These are phyloP conservation scores for Blastosporella zonata DNA, from an alignment of 1,284 basidiomycete species.

Conservation along the genomic window DNA sequence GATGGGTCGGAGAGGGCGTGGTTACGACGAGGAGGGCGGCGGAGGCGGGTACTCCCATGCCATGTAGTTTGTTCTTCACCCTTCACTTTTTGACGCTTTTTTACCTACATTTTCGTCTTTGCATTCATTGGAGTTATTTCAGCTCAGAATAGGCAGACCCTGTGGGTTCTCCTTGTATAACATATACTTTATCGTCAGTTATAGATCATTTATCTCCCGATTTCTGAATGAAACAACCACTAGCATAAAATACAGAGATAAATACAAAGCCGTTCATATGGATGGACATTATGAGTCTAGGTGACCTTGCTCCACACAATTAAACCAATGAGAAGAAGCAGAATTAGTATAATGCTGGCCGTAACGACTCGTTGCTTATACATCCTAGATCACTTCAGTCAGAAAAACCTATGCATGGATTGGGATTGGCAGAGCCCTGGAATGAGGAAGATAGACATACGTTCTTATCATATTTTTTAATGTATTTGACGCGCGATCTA, in stretches of 20 bases:
- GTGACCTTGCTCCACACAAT: conserved; percentile 72
- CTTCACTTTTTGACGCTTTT: conserved; percentile 13
- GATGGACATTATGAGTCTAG: conserved; percentile 20
- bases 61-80: conserved; percentile 24
- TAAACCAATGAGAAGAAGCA: conserved; percentile 66
- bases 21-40: conserved; percentile 31
- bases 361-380: conserved; percentile 78
- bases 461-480: conserved; percentile 76
- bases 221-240: not conserved
- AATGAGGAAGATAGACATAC: conserved; percentile 35
- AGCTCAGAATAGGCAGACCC: not conserved
- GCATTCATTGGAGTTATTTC: conserved; percentile 10
- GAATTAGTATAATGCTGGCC: conserved; percentile 63
- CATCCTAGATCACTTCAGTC: conserved; percentile 54
- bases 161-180: conserved; percentile 24
- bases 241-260: conserved; percentile 22
- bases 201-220: conserved; percentile 9
- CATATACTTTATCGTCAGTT: conserved; percentile 17
- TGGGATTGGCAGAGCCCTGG: conserved; percentile 10
- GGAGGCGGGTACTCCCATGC: conserved; percentile 26
- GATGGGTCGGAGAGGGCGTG: conserved; percentile 24
- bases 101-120: conserved; percentile 15
- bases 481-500: conserved; percentile 72
- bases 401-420: conserved; percentile 39
- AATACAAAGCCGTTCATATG: not conserved